A percentile compares a stretch with the other conserved stretches of the same genome.
phyloP scores from a whole-genome alignment of 176 grass and related monocot genomes.

The Oryza glaberrima region DNA sequence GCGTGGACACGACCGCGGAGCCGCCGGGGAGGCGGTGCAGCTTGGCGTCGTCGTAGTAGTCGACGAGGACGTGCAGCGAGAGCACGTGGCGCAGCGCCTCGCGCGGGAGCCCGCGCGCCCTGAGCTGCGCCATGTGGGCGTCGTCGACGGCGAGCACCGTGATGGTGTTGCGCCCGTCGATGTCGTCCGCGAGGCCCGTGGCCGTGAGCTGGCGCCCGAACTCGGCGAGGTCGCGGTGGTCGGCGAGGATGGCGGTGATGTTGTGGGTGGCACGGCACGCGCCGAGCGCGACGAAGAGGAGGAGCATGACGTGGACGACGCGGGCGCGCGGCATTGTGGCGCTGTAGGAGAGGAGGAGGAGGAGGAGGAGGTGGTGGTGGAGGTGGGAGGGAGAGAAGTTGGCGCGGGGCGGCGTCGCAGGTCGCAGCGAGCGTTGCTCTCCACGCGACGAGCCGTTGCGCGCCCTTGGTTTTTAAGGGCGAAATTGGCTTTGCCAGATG shows the following conservation, averaged over 20 bases:
- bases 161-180: conserved; percentile 68
- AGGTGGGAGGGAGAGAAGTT: neutral
- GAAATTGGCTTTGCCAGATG: neutral
- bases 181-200: conserved; percentile 60
- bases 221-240: conserved; percentile 53
- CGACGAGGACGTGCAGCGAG: conserved; percentile 68
- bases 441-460: neutral
- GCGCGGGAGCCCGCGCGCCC: conserved; percentile 34
- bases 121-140: conserved; percentile 43
- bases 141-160: conserved; percentile 69
- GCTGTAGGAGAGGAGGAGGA: neutral
- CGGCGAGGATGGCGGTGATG: conserved; percentile 73
- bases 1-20: conserved; percentile 46
- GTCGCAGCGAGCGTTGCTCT: conserved; percentile 5
- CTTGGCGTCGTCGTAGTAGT: conserved; percentile 76
- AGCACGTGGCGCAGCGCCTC: conserved; percentile 59
- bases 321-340: conserved; percentile 24
- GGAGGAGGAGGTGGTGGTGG: neutral
- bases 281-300: neutral
- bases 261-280: conserved; percentile 44
- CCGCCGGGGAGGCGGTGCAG: conserved; percentile 57
- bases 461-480: conserved; percentile 42
- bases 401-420: too few relatives aligned
- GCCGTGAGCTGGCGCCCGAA: conserved; percentile 62
- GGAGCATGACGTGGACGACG: neutral